These are phyloP conservation scores for Blastobotrys malaysiensis DNA, from an alignment of 1,139 yeast genomes.

Conservation along the genomic window DNA sequence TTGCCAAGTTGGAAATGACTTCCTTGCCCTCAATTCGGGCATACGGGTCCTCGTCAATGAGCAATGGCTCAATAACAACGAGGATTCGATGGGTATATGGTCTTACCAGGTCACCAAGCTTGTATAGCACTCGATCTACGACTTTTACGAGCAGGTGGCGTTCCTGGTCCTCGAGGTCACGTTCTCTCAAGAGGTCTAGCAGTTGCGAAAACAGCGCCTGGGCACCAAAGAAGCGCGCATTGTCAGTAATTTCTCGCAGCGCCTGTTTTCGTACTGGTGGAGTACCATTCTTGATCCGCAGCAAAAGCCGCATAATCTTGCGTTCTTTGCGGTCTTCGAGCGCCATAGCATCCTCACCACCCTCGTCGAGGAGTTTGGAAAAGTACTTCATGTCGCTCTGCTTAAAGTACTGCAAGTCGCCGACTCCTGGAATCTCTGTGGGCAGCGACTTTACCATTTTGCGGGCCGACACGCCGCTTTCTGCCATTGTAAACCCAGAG, in stretches of 20 bases:
- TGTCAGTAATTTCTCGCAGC: constrained; percentile 59
- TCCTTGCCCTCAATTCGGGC: constrained; percentile 77
- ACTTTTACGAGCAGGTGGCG: constrained; percentile 76
- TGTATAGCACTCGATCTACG: constrained; percentile 61
- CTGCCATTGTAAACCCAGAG: constrained; percentile 32
- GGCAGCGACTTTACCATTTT: constrained; percentile 34
- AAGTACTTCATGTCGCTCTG: constrained; percentile 71
- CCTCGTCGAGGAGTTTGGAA: constrained; percentile 48
- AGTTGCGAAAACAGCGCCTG: constrained; percentile 60
- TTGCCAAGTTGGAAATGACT: constrained; percentile 64
- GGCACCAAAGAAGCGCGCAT: constrained; percentile 65
- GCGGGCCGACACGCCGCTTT: constrained; percentile 22
- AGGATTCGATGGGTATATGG: constrained; percentile 74
- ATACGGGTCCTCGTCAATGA: constrained; percentile 72
- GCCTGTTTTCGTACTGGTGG: constrained; percentile 66
- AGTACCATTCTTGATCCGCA: constrained; percentile 74
- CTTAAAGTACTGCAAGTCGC: constrained; percentile 60
- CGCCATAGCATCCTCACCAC: constrained; percentile 36
- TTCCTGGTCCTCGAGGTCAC: constrained; percentile 72
- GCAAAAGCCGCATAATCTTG: constrained; percentile 55
- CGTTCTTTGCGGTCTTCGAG: constrained; percentile 55
- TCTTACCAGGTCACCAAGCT: constrained; percentile 56
- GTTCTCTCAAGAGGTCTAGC: constrained; percentile 70
- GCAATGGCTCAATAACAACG: constrained; percentile 69
- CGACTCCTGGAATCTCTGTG: constrained; percentile 58